phyloP scores from a whole-genome alignment of 164 flowering plant genomes.

The Magnolia kwangsiensis region DNA sequence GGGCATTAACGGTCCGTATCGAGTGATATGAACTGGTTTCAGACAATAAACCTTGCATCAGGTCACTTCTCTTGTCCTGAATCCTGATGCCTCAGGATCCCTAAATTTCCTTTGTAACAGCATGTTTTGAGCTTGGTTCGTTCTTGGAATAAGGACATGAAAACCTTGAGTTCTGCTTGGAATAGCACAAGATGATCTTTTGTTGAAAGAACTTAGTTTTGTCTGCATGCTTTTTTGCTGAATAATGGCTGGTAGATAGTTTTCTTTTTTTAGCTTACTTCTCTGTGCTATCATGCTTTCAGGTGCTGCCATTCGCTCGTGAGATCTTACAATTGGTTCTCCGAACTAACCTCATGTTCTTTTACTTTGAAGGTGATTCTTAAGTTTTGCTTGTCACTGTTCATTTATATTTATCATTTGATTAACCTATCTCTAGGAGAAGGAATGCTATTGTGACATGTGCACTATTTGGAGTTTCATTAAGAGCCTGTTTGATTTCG shows the following conservation, averaged over 20 bases:
- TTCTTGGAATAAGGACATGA: background rate
- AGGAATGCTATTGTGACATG: background rate
- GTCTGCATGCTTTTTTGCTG: background rate
- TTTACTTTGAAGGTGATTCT: constrained; percentile 88
- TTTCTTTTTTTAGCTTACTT: background rate
- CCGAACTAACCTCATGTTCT: constrained; percentile 90
- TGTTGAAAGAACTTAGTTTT: background rate
- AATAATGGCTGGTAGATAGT: background rate
- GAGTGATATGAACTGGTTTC: too few relatives aligned
- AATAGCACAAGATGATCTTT: background rate
- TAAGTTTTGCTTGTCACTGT: background rate
- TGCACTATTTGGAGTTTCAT: background rate
- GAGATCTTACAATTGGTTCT: constrained; percentile 71
- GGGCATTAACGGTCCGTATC: too few relatives aligned
- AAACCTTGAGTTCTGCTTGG: background rate
- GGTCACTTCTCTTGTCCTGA: too few relatives aligned
- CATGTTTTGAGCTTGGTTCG: background rate
- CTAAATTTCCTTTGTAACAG: too few relatives aligned
- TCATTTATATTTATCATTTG: background rate
- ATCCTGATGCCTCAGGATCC: too few relatives aligned
- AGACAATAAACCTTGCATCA: too few relatives aligned
- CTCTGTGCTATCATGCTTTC: constrained; percentile 14
- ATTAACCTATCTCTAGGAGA: background rate
- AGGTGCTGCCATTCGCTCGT: constrained; percentile 82
- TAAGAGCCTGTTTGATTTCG: too few relatives aligned